Evolutionary conservation across 2,329 filamentous ascomycete genomes (phyloP).

Genomic region (Monilinia polystroma): DNA sequence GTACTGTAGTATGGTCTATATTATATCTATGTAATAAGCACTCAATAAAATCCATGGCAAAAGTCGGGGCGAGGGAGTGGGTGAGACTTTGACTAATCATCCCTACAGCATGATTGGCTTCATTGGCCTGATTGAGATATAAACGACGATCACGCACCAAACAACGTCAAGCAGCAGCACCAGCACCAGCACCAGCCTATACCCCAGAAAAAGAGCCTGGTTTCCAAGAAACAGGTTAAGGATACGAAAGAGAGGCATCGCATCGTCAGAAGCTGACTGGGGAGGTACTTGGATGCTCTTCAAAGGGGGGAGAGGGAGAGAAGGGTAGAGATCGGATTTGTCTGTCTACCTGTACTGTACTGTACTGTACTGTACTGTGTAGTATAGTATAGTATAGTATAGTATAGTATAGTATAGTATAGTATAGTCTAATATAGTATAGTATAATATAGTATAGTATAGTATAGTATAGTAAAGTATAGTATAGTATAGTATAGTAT

Average conservation of each 20-base stretch:
- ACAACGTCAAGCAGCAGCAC: neutral
- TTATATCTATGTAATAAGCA: neutral
- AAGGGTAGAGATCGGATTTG: too few relatives aligned
- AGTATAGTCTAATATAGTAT: too few relatives aligned
- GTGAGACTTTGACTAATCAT: neutral
- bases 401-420: too few relatives aligned
- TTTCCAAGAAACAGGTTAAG: neutral
- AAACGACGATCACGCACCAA: neutral
- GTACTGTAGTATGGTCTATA: too few relatives aligned
- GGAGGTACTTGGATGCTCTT: neutral
- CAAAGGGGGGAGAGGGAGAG: too few relatives aligned
- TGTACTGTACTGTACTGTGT: too few relatives aligned
- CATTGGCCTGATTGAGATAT: neutral
- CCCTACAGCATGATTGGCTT: conserved; percentile 3
- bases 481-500: too few relatives aligned
- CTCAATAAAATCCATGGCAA: too few relatives aligned
- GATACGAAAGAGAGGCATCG: neutral
- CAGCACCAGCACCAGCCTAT: neutral
- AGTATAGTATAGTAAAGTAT: too few relatives aligned
- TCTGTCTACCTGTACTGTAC: too few relatives aligned
- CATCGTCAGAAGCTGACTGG: neutral
- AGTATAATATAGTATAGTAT: too few relatives aligned
- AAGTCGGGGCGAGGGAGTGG: neutral
- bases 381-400: too few relatives aligned
- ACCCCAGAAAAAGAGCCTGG: neutral